Conservation (phyloP, 169 alveolate species). For the Pseudocohnilembus persalinus region DNA sequence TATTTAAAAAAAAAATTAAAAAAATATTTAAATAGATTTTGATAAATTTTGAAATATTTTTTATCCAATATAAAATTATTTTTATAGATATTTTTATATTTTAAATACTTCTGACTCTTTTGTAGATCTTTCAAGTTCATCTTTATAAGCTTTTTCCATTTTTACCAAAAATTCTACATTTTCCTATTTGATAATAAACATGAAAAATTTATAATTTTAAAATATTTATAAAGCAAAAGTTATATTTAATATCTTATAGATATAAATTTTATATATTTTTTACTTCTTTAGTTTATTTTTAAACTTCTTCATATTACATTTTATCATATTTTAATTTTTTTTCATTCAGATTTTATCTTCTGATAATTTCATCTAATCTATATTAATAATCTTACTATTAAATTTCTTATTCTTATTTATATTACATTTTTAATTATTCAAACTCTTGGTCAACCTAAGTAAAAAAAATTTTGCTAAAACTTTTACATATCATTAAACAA, state of each 20-base stretch:
- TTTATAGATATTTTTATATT: no score
- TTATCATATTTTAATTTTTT: neutral
- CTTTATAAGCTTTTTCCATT: slow-evolving; percentile 19
- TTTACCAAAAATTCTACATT: slow-evolving; percentile 12
- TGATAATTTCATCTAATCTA: neutral
- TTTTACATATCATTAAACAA: neutral
- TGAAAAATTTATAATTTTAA: neutral
- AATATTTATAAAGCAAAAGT: no score
- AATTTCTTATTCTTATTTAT: neutral
- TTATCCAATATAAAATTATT: neutral
- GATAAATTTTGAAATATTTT: no score
- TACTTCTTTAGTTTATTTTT: slow-evolving; percentile 11
- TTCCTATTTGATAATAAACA: slow-evolving; percentile 14
- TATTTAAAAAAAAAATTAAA: neutral
- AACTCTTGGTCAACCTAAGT: neutral
- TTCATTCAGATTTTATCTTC: neutral
- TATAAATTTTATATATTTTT: neutral
- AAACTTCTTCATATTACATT: slow-evolving; percentile 11
- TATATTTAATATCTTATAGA: no score
- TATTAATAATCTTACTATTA: no score
- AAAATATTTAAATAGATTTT: no score
- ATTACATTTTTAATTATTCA: neutral
- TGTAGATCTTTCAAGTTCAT: slow-evolving; percentile 24
- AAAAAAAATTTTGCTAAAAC: slow-evolving; percentile 7
- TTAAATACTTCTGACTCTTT: slow-evolving; percentile 5